Percentiles rank a stretch among this genome's conserved stretches.
Evolutionary conservation across 2,329 filamentous ascomycete species (phyloP).

Genomic region (Beauveria scarabaeidicola): DNA sequence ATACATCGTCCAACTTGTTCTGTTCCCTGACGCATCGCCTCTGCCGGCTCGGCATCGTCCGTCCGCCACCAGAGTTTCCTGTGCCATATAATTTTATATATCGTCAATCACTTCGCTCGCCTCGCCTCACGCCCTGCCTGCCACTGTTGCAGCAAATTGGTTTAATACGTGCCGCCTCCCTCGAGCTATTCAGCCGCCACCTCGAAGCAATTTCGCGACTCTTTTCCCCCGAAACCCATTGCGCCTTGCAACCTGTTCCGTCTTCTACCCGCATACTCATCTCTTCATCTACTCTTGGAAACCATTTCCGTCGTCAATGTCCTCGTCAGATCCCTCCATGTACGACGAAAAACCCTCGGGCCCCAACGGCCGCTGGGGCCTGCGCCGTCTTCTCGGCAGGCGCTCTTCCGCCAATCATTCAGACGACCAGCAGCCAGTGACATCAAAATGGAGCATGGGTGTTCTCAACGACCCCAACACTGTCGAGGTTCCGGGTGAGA

Average conservation of each 20-base stretch:
- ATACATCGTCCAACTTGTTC: neutral
- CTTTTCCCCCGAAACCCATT: neutral
- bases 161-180: neutral
- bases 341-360: constrained; percentile 1
- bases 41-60: neutral
- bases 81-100: neutral
- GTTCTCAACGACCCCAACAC: constrained; percentile 74
- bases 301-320: neutral
- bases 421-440: constrained; percentile 11
- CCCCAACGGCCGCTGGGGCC: constrained; percentile 3
- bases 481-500: constrained; percentile 75
- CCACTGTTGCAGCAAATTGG: neutral
- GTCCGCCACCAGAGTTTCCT: neutral
- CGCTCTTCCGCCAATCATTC: neutral
- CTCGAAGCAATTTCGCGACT: neutral
- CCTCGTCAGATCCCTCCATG: constrained; percentile 3
- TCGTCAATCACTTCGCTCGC: neutral
- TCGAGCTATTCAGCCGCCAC: neutral
- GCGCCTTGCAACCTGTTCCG: neutral
- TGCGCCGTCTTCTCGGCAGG: constrained; percentile 13
- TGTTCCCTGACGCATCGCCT: neutral
- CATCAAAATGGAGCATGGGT: constrained; percentile 57
- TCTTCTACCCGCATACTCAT: neutral
- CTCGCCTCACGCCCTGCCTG: neutral
- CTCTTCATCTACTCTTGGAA: neutral